Evolutionary conservation across 2,329 filamentous ascomycete species (phyloP).

Genomic region (Penicillium occitanis): DNA sequence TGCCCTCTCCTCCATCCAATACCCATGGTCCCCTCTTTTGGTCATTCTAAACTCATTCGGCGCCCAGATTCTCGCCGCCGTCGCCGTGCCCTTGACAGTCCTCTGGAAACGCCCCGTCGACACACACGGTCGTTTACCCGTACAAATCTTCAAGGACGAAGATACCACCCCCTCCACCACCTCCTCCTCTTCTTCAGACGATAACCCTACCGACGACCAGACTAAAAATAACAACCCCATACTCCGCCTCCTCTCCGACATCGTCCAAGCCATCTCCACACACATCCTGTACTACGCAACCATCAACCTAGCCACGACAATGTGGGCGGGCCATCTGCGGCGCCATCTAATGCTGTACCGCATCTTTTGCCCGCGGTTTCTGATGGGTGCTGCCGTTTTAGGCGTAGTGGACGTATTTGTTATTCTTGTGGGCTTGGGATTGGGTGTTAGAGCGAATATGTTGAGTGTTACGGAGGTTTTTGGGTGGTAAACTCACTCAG

Average conservation of each 20-base stretch:
- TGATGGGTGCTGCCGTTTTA: conserved; percentile 72
- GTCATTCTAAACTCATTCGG: conserved; percentile 85
- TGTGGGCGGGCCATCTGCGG: conserved; percentile 83
- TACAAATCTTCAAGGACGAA: conserved; percentile 25
- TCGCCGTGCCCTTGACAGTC: conserved; percentile 75
- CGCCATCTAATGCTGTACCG: conserved; percentile 95
- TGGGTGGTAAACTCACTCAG: conserved; percentile 59
- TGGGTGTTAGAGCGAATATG: conserved; percentile 73
- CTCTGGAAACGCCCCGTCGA: conserved; percentile 88
- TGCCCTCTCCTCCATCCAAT: conserved; percentile 74
- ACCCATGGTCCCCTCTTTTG: conserved; percentile 84
- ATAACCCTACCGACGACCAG: background rate
- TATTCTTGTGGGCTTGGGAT: conserved; percentile 64
- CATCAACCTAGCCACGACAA: conserved; percentile 79
- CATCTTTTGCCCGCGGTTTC: conserved; percentile 87
- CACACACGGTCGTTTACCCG: conserved; percentile 52
- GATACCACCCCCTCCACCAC: conserved; percentile 25
- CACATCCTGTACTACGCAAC: conserved; percentile 81
- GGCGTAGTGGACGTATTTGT: conserved; percentile 74
- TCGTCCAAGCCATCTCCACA: conserved; percentile 68
- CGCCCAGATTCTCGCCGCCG: conserved; percentile 78
- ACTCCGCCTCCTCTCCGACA: conserved; percentile 60
- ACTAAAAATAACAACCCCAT: conserved; percentile 24
- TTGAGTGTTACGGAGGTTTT: conserved; percentile 83
- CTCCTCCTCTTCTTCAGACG: conserved; percentile 22